phyloP scores from a whole-genome alignment of 331 rosid species.

The Acacia pycnantha region DNA sequence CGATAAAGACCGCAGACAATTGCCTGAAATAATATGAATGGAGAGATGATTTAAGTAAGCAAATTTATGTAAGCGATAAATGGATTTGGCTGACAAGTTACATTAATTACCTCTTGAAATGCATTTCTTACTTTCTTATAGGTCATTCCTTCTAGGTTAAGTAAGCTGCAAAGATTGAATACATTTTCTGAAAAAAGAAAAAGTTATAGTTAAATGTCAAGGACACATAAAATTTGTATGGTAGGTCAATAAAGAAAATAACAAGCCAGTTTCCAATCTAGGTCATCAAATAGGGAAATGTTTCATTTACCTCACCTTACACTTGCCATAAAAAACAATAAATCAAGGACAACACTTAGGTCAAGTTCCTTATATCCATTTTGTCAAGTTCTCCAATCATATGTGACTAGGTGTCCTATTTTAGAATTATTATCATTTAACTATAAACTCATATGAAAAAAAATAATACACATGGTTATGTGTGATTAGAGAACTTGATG shows the following conservation, averaged over 20 bases:
- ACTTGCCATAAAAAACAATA: background rate
- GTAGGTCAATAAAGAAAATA: background rate
- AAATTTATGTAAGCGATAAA: slow-evolving; percentile 12
- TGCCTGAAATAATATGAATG: slow-evolving; percentile 59
- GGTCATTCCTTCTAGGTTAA: slow-evolving; percentile 62
- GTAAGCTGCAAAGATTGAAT: slow-evolving; percentile 72
- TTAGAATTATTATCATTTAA: too few species aligned
- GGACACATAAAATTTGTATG: slow-evolving; percentile 11
- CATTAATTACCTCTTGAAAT: slow-evolving; percentile 63
- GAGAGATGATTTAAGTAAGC: slow-evolving; percentile 19
- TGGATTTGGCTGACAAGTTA: slow-evolving; percentile 21
- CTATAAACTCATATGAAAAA: too few species aligned
- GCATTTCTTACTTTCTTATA: slow-evolving; percentile 64
- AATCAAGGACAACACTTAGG: too few species aligned
- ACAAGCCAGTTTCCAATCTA: slow-evolving; percentile 7
- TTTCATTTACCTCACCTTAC: background rate
- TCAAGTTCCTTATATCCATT: too few species aligned
- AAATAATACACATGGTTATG: too few species aligned
- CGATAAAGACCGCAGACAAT: slow-evolving; percentile 89
- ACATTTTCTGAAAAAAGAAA: slow-evolving; percentile 78
- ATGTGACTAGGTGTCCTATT: too few species aligned
- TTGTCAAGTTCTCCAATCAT: too few species aligned
- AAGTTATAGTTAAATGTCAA: slow-evolving; percentile 32
- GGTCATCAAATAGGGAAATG: slow-evolving; percentile 12
- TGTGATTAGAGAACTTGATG: too few species aligned